These are phyloP conservation scores for Mortierella sp. DNA, from an alignment of 371 early-diverging fungal species.

Conservation along the genomic window DNA sequence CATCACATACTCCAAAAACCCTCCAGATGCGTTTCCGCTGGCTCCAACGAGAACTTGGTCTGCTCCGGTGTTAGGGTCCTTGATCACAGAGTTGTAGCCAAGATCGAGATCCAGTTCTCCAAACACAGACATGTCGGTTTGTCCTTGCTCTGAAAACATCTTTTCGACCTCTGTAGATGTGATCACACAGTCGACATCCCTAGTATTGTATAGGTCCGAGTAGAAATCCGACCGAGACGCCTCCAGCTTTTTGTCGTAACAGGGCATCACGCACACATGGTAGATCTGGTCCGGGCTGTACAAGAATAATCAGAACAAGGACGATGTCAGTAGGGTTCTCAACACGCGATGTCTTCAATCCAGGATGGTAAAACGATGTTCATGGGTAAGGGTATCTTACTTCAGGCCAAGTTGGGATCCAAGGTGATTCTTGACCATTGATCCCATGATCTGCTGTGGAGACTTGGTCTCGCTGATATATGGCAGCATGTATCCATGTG, in stretches of 20 bases:
- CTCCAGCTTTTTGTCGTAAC: conserved; percentile 98
- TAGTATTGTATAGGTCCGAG: conserved; percentile 78
- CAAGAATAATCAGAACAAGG: neutral
- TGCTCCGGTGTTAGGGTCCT: conserved; percentile 59
- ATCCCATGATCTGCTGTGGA: conserved; percentile 97
- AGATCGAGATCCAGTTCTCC: conserved; percentile 62
- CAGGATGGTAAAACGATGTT: neutral
- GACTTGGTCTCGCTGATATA: conserved; percentile 90
- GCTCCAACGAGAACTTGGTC: conserved; percentile 68
- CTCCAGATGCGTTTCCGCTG: conserved; percentile 91
- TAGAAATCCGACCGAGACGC: conserved; percentile 94
- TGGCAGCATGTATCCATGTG: conserved; percentile 88
- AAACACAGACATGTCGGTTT: conserved; percentile 60
- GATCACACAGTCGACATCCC: conserved; percentile 96
- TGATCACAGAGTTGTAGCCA: conserved; percentile 63
- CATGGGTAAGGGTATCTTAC: conserved; percentile 44
- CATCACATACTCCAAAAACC: conserved; percentile 90
- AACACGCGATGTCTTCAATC: neutral
- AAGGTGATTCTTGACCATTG: conserved; percentile 86
- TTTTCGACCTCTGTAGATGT: conserved; percentile 86
- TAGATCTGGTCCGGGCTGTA: conserved; percentile 81
- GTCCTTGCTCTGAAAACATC: conserved; percentile 79
- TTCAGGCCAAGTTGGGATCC: conserved; percentile 70
- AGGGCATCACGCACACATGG: conserved; percentile 96
- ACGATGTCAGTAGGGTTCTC: neutral